Evolutionary conservation across 2,329 filamentous ascomycete genomes (phyloP), one percentile per base, ranked within the genome.

Genomic region (Fusarium chlamydosporum): DNA sequence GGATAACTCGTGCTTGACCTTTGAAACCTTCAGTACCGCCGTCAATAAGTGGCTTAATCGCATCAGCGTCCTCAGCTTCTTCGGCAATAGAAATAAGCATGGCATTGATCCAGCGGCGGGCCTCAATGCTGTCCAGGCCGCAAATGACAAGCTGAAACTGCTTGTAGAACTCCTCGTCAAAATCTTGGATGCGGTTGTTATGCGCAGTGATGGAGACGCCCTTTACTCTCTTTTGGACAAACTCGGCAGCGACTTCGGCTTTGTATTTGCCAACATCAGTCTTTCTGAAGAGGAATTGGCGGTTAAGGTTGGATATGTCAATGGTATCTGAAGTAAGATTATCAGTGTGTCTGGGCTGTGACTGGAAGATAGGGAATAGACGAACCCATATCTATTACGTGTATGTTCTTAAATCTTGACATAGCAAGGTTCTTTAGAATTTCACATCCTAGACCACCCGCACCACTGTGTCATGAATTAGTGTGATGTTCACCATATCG

Each of bases 1-100:
- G 84, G 61, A 99, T 92, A 61, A 99, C 95, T 75, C 95, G 89
- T 2, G 94, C 91, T 78, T 99, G 96, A 52, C 96, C 96, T 82
- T 98, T 99, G 88, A 99, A 98, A 50, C 95, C 94, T 84, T 99
- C 96, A 15, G 96, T 99, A 67, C 96, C 96, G 56, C 96, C 96
- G 79, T 99, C 96, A 67, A 99, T 94, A 61, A 99, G 84, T 7
- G 96, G 96, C 81, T 97, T 99, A 71, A 97, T 83, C 51, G 88
- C 92, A 76, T 98, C 95, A 11, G 90, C 88, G 68, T 95, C 89
- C 8, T 93, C 89, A 23, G 76, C 74, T 62, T 87, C 85, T 75
- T 97, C 94, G 7, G 97, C 93, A 87, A 99, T 93, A 60, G 91
- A 91, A 27, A 98, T 91, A 5, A 99, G 85, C 18, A 91, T 97